Base-by-base conservation (phyloP, 108 stramenopile genomes). In the Craspedostauros australis region DNA sequence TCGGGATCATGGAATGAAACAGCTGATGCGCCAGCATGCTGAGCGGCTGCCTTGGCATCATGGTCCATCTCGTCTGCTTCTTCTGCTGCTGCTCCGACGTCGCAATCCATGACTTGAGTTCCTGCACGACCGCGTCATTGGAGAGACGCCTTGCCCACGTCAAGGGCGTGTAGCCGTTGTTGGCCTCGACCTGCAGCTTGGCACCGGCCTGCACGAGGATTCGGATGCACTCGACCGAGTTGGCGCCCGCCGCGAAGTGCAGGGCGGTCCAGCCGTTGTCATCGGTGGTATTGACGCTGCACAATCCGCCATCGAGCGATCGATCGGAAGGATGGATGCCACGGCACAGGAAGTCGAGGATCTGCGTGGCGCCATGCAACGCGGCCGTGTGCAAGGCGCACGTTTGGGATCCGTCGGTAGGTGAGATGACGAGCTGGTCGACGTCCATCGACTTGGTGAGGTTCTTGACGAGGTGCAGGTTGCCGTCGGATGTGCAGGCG, bases 311-410 rank as follows among this genome's bases (percentile, higher is more conserved):
- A 62, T 89, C 88, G 20, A 27, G 29, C 29, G 22, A n/a, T 14
- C 61, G 41, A 23, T 68, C 62, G 11, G 55, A 28, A 12, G 9
- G 7, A 8, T 5, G 21, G 26, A 85, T 68, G 2, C 84, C 88
- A 2, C 57, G 53, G 32, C 72, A 70, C 7, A 89, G 65, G 54
- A 78, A 89, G 7, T 76, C 64, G 39, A 89, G 27, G 12, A 85
- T 66, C 26, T 66, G 20, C 14, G 65, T 52, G 0, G 84, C 75
- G 16, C 80, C 88, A 59, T 85, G 67, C 48, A 83, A 85, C 1
- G 88, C 83, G 9, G 81, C 79, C 2, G 84, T 68, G 43, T 89
- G 88, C 0, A 89, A 61, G n/a, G 81, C 79, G 34, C 88, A 85
- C 7, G 79, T 89, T 33, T 85, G 81, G 28, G 68, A 73, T 5